Conservation (phyloP, 2,329 filamentous ascomycete species). For the Fusarium falciforme region DNA sequence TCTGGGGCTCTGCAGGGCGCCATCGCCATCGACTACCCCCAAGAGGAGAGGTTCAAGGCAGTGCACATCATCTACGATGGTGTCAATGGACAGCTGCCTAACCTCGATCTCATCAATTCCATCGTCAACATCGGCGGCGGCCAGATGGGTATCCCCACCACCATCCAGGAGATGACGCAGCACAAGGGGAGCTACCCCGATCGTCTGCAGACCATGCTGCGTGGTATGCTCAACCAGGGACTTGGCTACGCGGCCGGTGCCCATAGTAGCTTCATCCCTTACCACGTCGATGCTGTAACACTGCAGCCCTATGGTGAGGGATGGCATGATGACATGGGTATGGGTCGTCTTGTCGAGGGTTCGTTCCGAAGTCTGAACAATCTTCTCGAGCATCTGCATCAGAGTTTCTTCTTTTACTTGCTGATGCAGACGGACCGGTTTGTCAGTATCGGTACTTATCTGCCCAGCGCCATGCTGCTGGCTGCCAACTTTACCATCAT, state of each 20-base stretch:
- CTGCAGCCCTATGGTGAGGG: conserved; percentile 89
- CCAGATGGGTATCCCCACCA: conserved; percentile 90
- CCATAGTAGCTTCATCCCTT: conserved; percentile 96
- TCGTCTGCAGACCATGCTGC: conserved; percentile 86
- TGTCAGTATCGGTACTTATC: conserved; percentile 96
- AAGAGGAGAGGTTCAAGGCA: conserved; percentile 84
- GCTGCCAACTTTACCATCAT: conserved; percentile 96
- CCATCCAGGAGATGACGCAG: conserved; percentile 89
- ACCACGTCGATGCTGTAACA: conserved; percentile 96
- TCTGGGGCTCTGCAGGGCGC: conserved; percentile 93
- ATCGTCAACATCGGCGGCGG: conserved; percentile 87
- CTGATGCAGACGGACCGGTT: conserved; percentile 92
- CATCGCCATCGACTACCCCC: conserved; percentile 92
- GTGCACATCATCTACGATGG: conserved; percentile 95
- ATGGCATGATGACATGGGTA: conserved; percentile 97
- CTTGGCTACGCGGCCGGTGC: conserved; percentile 89
- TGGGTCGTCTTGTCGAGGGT: conserved; percentile 90
- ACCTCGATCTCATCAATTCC: conserved; percentile 95
- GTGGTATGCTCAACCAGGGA: conserved; percentile 93
- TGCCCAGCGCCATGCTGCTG: conserved; percentile 97
- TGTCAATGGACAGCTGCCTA: conserved; percentile 93
- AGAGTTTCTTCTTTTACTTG: conserved; percentile 99
- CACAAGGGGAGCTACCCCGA: conserved; percentile 83
- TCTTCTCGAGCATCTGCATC: conserved; percentile 93
- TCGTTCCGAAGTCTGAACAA: conserved; percentile 96